Conservation (phyloP, 1,284 basidiomycete genomes). For the Cryptococcus jaspeensis region DNA sequence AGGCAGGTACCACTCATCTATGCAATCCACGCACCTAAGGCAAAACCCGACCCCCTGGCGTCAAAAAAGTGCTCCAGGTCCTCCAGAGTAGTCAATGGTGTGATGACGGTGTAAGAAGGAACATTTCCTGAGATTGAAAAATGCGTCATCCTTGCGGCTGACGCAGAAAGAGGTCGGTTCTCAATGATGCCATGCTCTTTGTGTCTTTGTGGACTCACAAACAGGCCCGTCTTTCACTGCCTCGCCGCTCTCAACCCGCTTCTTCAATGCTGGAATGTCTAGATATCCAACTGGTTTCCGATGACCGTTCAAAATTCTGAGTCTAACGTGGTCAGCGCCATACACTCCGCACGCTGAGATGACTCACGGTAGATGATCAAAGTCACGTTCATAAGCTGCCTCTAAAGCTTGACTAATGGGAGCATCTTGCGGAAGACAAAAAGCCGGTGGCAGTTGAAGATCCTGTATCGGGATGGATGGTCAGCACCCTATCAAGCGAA, state of each 20-base stretch:
- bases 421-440: slow-evolving; percentile 71
- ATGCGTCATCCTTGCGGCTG: slow-evolving; percentile 67
- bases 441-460: slow-evolving; percentile 82
- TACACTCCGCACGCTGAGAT: not conserved
- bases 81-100: slow-evolving; percentile 70
- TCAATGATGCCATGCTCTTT: not conserved
- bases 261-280: slow-evolving; percentile 70
- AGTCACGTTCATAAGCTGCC: slow-evolving; percentile 83
- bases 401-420: slow-evolving; percentile 72
- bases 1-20: not conserved
- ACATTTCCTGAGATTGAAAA: slow-evolving; percentile 66
- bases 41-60: slow-evolving; percentile 63
- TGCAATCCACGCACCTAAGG: slow-evolving; percentile 60
- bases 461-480: slow-evolving; percentile 58
- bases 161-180: not conserved
- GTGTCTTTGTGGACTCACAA: slow-evolving; percentile 58
- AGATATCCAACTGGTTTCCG: slow-evolving; percentile 78
- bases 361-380: slow-evolving; percentile 80
- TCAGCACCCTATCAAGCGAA: not conserved
- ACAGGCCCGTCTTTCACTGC: slow-evolving; percentile 57
- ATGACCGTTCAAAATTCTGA: slow-evolving; percentile 69
- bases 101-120: slow-evolving; percentile 68
- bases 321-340: not conserved
- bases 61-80: slow-evolving; percentile 73
- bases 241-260: slow-evolving; percentile 69